Evolutionary conservation across 768 basidiomycete species (phyloP), one percentile per base, ranked within the genome.

Genomic region (Mycena indigotica): DNA sequence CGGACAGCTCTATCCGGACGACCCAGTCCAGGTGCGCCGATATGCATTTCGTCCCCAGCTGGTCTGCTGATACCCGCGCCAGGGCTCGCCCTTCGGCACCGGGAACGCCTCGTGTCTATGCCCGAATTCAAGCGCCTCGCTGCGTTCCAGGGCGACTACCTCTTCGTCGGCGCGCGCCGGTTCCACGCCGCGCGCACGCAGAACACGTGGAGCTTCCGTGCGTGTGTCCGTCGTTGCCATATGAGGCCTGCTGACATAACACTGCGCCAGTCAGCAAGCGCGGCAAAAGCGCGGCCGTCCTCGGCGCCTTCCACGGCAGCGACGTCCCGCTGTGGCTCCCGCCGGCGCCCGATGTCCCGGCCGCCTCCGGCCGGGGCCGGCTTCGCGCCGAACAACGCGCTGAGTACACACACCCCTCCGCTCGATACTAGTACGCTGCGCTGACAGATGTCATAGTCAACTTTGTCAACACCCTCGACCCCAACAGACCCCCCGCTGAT

Each of bases 221-320:
- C 40, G 60, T 54, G 5, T 25, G 25, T 5, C 21, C 5, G 28
- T 10, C 30, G 5, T 2, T 19, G 41, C n/a, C n/a, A 24, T 45
- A 15, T 24, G 5, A 24, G n/a, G n/a, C n/a, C n/a, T n/a, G n/a
- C n/a, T n/a, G n/a, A n/a, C n/a, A 16, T 26, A n/a, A n/a, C n/a
- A n/a, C n/a, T n/a, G n/a, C n/a, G n/a, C n/a, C n/a, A 61, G 60
- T 61, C 15, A 61, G 25, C 55, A 61, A 61, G 24, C 55, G 46
- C 17, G 51, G 35, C 1, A 61, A 61, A 21, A 40, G 30, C 4
- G 56, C 55, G 6, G 51, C 60, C 4, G 2, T 56, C 23, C 1
- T 61, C 5, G 60, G 60, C 23, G 55, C 60, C 0, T 21, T 29
- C 4, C 60, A 61, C 13, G 52, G 38, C 5, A 53, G 60, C 19